Conservation (phyloP, 495 filamentous ascomycete genomes). For the Talaromyces trachyspermus region DNA sequence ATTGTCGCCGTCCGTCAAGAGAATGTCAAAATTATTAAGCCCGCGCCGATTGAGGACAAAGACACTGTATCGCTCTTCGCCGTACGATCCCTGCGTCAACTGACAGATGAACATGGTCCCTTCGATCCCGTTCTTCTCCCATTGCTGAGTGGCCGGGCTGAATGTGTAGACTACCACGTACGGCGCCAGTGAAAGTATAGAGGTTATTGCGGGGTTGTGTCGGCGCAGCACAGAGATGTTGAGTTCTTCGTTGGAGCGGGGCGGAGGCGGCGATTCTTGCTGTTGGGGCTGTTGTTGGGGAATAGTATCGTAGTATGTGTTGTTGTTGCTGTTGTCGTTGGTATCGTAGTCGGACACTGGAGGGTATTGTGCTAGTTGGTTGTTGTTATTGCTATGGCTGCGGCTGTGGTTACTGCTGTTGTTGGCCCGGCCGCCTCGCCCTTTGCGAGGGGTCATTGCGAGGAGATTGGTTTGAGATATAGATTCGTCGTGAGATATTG, state of each 20-base stretch:
- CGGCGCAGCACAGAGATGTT: slow-evolving; percentile 74
- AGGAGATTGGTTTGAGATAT: not conserved
- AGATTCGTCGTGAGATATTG: no score
- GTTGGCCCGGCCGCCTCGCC: slow-evolving; percentile 22
- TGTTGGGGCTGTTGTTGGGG: slow-evolving; percentile 18
- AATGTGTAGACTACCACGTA: slow-evolving; percentile 78
- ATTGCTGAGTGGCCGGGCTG: slow-evolving; percentile 47
- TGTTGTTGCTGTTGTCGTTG: slow-evolving; percentile 38
- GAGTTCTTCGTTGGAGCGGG: slow-evolving; percentile 67
- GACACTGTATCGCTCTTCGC: slow-evolving; percentile 48
- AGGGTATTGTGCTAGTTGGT: slow-evolving; percentile 18
- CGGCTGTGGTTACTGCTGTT: slow-evolving; percentile 14
- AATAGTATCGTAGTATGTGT: slow-evolving; percentile 37
- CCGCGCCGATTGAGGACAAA: slow-evolving; percentile 56
- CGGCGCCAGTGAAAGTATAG: slow-evolving; percentile 66
- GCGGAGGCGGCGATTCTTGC: slow-evolving; percentile 28
- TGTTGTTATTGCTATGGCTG: slow-evolving; percentile 27
- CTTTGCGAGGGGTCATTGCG: slow-evolving; percentile 30
- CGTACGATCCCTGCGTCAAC: slow-evolving; percentile 34
- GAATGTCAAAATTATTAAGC: slow-evolving; percentile 50
- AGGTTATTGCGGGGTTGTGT: slow-evolving; percentile 58
- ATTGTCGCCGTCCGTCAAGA: slow-evolving; percentile 43
- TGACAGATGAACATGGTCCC: slow-evolving; percentile 78
- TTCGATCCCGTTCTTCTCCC: slow-evolving; percentile 74
- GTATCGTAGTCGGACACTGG: slow-evolving; percentile 60